Conservation (phyloP, 2,329 filamentous ascomycete species). For the Colletotrichum sp. region DNA sequence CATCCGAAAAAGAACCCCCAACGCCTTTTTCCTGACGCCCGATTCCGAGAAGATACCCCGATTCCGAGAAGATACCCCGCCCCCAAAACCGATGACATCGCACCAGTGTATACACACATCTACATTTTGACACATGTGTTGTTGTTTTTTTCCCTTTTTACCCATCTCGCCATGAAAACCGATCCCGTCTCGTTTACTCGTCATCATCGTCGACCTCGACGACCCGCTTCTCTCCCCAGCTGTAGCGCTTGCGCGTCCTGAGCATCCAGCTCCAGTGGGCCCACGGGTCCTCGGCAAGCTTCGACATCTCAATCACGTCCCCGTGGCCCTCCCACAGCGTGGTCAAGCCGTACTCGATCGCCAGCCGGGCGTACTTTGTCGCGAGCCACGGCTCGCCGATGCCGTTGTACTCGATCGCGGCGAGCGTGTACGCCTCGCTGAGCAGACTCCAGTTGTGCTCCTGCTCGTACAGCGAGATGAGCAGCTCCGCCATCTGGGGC, state of each 20-base stretch:
- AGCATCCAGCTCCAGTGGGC: slow-evolving; percentile 45
- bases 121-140: background rate
- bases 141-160: background rate
- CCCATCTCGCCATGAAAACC: background rate
- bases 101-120: background rate
- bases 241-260: slow-evolving; percentile 33
- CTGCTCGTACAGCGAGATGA: slow-evolving; percentile 43
- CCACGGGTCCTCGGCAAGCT: slow-evolving; percentile 37
- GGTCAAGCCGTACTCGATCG: slow-evolving; percentile 38
- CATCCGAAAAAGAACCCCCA: background rate
- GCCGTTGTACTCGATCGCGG: slow-evolving; percentile 43
- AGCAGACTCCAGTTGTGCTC: slow-evolving; percentile 39
- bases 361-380: slow-evolving; percentile 40
- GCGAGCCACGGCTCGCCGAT: slow-evolving; percentile 43
- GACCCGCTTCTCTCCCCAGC: slow-evolving; percentile 26
- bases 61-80: background rate
- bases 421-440: slow-evolving; percentile 39
- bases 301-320: slow-evolving; percentile 38
- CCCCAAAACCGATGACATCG: background rate
- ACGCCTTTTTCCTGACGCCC: background rate
- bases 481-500: slow-evolving; percentile 41
- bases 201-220: background rate
- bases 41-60: background rate
- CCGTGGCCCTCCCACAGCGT: slow-evolving; percentile 22
- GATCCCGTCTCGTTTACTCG: background rate